Percentiles rank a stretch among this genome's conserved stretches.
Evolutionary conservation across 2,329 filamentous ascomycete species (phyloP).

Genomic region (Pseudocercospora pini-densiflorae): DNA sequence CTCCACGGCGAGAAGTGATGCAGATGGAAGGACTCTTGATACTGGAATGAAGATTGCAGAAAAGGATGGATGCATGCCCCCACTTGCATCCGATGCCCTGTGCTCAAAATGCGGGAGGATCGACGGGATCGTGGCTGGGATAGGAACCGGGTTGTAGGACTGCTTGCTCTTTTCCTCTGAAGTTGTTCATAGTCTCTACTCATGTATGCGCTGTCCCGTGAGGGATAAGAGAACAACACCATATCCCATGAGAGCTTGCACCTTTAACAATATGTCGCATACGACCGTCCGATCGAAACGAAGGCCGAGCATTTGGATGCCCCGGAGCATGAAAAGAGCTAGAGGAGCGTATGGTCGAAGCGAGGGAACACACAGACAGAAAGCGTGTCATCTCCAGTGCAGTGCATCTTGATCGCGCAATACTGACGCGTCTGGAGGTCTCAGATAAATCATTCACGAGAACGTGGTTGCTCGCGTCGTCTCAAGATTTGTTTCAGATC

Average conservation of each 20-base stretch:
- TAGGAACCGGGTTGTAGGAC: not conserved
- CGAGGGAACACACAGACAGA: not conserved
- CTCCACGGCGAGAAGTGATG: not conserved
- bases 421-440: not conserved
- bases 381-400: not conserved
- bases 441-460: not conserved
- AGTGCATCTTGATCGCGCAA: not conserved
- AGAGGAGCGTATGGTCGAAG: not conserved
- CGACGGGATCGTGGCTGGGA: not conserved
- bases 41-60: not conserved
- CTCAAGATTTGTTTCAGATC: not conserved
- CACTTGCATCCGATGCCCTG: not conserved
- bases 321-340: not conserved
- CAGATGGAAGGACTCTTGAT: not conserved
- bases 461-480: not conserved
- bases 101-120: not conserved
- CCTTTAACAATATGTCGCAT: not conserved
- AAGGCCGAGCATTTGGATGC: not conserved
- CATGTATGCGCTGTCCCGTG: not conserved
- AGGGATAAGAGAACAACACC: not conserved
- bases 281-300: not conserved
- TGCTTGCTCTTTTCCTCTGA: not conserved
- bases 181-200: not conserved
- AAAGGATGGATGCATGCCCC: not conserved
- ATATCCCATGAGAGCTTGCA: not conserved